Base-by-base conservation (phyloP, 2,329 filamentous ascomycete genomes). In the Bisporella sp. region DNA sequence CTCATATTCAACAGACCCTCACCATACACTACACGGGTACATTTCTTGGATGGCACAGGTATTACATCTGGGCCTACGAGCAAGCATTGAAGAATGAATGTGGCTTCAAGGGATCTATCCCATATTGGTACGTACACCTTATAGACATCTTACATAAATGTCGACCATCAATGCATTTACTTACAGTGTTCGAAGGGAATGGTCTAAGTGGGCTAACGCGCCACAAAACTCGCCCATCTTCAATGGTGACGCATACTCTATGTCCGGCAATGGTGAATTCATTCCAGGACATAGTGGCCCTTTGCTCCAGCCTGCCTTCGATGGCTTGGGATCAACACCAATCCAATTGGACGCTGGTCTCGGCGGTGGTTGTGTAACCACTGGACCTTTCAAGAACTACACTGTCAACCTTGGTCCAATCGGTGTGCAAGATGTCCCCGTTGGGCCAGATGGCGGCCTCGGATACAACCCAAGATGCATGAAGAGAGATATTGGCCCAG, bases 361-460 rank as follows among this genome's bases (percentile, higher is more conserved):
- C 1, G 78, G 78, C 9, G 77, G 78, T 41, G 78, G 78, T 1
- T 81, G 76, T 57, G 68, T 82, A 3, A 68, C 62, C 9, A 68
- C 65, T 2, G 73, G 73, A 1, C 72, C 73, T 1, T 74, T 75
- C 62, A 66, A 59, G 50, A 42, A 37, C 55, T 62, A 65, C 57
- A 58, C 57, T 2, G 66, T 72, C 29, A 71, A 69, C 49, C 65
- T 74, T 0, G 77, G 77, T 0, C 78, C 78, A 1, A 68, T 78
- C n/a, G 29, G 9, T 2, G 30, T 47, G 21, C 32, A 31, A 41
- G 32, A 31, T 21, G 8, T 30, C 42, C 11, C 30, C 8, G 42
- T 6, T 7, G 8, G 8, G 8, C 7, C 8, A 42, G 21, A 21
- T 21, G 21, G 21, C 2, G 21, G 21, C 21, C 56, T 60, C 69